Percentiles rank a stretch among this genome's conserved stretches.
Evolutionary conservation across 164 flowering plant species (phyloP).

Genomic region (Aristolochia contorta): DNA sequence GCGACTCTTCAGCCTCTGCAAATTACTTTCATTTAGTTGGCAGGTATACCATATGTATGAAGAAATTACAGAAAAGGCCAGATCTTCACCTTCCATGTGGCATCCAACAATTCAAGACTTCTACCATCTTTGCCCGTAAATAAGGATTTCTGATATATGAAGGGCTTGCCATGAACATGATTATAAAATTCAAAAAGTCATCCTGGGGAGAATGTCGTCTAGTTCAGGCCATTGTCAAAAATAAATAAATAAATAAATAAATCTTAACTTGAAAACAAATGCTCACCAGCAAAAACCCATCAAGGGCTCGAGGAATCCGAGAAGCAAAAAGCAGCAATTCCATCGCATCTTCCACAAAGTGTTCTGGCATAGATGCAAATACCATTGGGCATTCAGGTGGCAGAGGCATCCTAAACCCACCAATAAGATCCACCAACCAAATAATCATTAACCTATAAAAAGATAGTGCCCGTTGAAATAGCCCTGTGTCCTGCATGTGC

Average conservation of each 20-base stretch:
- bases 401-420: slow-evolving; percentile 92
- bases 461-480: slow-evolving; percentile 72
- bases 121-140: slow-evolving; percentile 97
- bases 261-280: not conserved
- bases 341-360: slow-evolving; percentile 96
- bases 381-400: slow-evolving; percentile 79
- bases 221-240: not conserved
- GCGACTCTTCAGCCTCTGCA: too few relatives aligned
- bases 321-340: slow-evolving; percentile 91
- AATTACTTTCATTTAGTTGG: not conserved
- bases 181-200: slow-evolving; percentile 95
- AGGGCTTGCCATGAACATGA: slow-evolving; percentile 98
- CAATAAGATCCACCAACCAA: slow-evolving; percentile 82
- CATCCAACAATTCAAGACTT: slow-evolving; percentile 97
- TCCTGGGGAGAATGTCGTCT: slow-evolving; percentile 39
- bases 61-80: slow-evolving; percentile 1
- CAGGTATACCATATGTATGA: slow-evolving; percentile 2
- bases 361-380: slow-evolving; percentile 97
- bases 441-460: slow-evolving; percentile 88
- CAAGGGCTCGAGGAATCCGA: slow-evolving; percentile 80
- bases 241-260: not conserved
- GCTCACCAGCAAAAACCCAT: slow-evolving; percentile 68
- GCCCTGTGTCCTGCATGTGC: slow-evolving; percentile 39
- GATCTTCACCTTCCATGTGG: slow-evolving; percentile 63
- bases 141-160: slow-evolving; percentile 85